phyloP scores from a whole-genome alignment of 129 eudicot species.

The Mikania micrantha region DNA sequence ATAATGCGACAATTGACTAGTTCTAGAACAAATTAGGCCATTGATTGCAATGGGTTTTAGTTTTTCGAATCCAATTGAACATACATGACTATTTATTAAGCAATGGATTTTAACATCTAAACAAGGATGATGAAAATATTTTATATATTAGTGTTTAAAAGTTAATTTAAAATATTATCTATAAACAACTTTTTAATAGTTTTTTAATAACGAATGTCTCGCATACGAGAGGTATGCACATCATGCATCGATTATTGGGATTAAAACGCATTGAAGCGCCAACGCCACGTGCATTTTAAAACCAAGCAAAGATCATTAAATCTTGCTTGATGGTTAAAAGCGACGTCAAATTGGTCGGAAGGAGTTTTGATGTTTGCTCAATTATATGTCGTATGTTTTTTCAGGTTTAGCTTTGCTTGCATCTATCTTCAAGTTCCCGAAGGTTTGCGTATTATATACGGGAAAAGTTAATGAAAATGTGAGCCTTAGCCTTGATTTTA shows the following conservation, averaged over 20 bases:
- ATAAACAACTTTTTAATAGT: no score
- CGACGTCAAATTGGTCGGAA: slow-evolving; percentile 1
- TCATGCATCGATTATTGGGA: not conserved
- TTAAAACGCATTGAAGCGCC: not conserved
- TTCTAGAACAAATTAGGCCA: not conserved
- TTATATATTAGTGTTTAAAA: no score
- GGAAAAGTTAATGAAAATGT: slow-evolving; percentile 24
- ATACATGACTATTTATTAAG: not conserved
- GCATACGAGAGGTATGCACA: no score
- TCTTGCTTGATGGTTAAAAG: slow-evolving; percentile 7
- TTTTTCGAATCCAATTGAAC: no score
- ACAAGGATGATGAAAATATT: not conserved
- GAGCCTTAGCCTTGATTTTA: slow-evolving; percentile 42
- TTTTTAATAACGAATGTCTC: no score
- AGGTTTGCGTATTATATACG: slow-evolving; percentile 24
- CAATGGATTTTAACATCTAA: not conserved
- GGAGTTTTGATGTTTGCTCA: slow-evolving; percentile 10
- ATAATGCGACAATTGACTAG: not conserved
- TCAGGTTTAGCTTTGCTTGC: slow-evolving; percentile 26
- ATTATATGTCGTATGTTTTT: slow-evolving; percentile 26
- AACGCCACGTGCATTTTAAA: not conserved
- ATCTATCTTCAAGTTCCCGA: slow-evolving; percentile 9
- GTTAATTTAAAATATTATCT: no score
- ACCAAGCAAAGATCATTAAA: not conserved
- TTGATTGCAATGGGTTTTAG: not conserved